Percentiles rank a stretch among this genome's conserved stretches.
These are phyloP conservation scores for Termitomyces heimii DNA, from an alignment of 768 basidiomycete genomes.

Conservation along the genomic window DNA sequence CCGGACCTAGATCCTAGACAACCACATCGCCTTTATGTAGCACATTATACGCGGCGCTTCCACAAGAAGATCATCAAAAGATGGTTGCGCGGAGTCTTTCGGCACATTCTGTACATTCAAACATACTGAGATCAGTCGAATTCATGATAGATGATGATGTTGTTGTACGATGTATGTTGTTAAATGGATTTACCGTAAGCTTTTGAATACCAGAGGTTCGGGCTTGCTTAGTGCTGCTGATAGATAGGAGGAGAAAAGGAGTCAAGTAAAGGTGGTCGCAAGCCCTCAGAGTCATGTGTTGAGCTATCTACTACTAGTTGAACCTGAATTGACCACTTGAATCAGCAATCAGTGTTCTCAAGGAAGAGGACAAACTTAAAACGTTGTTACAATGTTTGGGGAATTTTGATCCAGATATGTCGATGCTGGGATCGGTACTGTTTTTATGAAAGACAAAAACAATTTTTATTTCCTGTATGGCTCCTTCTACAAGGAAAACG, in stretches of 20 bases:
- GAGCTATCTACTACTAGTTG: neutral
- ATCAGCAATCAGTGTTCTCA: neutral
- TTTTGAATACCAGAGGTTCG: neutral
- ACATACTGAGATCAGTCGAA: neutral
- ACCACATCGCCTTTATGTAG: neutral
- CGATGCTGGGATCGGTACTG: too few species aligned
- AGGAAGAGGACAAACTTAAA: too few species aligned
- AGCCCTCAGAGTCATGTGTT: neutral
- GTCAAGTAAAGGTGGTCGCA: neutral
- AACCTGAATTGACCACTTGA: neutral
- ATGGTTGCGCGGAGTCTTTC: neutral
- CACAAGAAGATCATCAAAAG: neutral
- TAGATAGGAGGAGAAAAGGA: neutral
- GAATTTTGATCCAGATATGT: too few species aligned
- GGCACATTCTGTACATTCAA: neutral
- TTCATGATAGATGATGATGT: neutral
- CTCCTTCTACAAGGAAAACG: neutral
- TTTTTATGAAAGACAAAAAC: too few species aligned
- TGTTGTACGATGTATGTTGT: neutral
- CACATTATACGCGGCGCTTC: too few species aligned
- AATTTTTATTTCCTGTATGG: too few species aligned
- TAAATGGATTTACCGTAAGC: too few species aligned
- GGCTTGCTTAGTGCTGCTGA: neutral
- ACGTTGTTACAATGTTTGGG: too few species aligned
- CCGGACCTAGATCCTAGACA: neutral